These are phyloP conservation scores for Cercospora berteroae DNA, from an alignment of 2,329 filamentous ascomycete species.

Conservation along the genomic window DNA sequence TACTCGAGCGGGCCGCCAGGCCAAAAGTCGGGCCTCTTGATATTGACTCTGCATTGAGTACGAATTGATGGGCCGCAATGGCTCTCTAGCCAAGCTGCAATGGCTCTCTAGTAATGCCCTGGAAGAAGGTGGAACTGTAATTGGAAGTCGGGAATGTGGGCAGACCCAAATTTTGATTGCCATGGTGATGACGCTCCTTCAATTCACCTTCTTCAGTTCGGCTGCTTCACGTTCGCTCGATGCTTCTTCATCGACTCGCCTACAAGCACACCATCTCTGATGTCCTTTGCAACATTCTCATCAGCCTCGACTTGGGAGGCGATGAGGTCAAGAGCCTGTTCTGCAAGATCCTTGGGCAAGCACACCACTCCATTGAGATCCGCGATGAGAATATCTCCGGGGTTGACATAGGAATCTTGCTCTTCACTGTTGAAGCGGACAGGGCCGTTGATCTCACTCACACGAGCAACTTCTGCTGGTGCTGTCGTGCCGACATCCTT, in stretches of 20 bases:
- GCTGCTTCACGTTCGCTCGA: conserved; percentile 30
- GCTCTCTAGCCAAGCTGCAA: too few relatives aligned
- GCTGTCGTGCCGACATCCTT: conserved; percentile 39
- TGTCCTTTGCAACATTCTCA: conserved; percentile 33
- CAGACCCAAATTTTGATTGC: background rate
- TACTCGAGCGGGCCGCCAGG: too few relatives aligned
- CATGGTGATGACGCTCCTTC: background rate
- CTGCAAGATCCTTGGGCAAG: conserved; percentile 32
- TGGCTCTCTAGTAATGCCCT: too few relatives aligned
- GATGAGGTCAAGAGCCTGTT: conserved; percentile 32
- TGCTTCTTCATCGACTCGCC: conserved; percentile 33
- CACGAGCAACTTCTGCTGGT: conserved; percentile 33
- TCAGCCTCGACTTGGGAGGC: conserved; percentile 36
- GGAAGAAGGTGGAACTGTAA: background rate
- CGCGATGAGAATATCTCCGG: conserved; percentile 41
- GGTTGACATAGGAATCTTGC: conserved; percentile 36
- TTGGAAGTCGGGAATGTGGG: background rate
- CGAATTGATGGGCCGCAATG: too few relatives aligned
- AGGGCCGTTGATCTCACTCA: conserved; percentile 38
- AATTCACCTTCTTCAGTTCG: conserved; percentile 9
- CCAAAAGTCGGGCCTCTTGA: too few relatives aligned
- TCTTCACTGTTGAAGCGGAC: conserved; percentile 35
- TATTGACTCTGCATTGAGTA: too few relatives aligned
- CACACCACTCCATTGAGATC: conserved; percentile 43
- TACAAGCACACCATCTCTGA: conserved; percentile 28